phyloP scores from a whole-genome alignment of 140 eudicot species.

The Senecio squalidus region DNA sequence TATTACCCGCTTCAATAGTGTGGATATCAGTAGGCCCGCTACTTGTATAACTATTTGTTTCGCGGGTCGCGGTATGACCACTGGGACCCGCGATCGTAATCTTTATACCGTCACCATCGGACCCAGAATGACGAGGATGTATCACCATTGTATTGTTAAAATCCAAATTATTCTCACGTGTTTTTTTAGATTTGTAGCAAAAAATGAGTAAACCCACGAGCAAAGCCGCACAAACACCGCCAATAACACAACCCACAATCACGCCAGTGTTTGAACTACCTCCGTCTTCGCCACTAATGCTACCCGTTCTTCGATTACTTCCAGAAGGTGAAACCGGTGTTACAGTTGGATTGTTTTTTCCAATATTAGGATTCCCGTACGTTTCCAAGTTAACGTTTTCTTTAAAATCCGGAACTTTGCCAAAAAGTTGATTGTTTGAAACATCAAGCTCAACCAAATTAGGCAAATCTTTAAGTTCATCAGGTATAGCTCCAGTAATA shows the following conservation, averaged over 20 bases:
- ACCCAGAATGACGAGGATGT: conserved; percentile 43
- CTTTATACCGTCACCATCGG: conserved; percentile 46
- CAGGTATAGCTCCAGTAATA: conserved; percentile 65
- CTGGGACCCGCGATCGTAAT: conserved; percentile 52
- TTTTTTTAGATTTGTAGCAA: conserved; percentile 23
- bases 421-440: conserved; percentile 60
- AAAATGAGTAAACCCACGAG: conserved; percentile 18
- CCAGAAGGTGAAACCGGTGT: conserved; percentile 23
- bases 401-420: conserved; percentile 54
- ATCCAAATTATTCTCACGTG: conserved; percentile 11
- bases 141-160: conserved; percentile 25
- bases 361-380: conserved; percentile 54
- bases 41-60: conserved; percentile 30
- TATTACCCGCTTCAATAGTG: conserved; percentile 53
- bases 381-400: conserved; percentile 32
- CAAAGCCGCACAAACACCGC: conserved; percentile 23
- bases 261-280: conserved; percentile 21
- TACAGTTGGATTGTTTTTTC: conserved; percentile 41
- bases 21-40: conserved; percentile 54
- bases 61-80: conserved; percentile 35
- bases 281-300: too few species aligned
- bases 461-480: conserved; percentile 55
- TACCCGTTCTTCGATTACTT: not conserved
- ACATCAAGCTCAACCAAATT: conserved; percentile 55
- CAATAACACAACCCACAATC: conserved; percentile 24